Conservation (phyloP, 352 stramenopile species). For the Pythium guiyangense region DNA sequence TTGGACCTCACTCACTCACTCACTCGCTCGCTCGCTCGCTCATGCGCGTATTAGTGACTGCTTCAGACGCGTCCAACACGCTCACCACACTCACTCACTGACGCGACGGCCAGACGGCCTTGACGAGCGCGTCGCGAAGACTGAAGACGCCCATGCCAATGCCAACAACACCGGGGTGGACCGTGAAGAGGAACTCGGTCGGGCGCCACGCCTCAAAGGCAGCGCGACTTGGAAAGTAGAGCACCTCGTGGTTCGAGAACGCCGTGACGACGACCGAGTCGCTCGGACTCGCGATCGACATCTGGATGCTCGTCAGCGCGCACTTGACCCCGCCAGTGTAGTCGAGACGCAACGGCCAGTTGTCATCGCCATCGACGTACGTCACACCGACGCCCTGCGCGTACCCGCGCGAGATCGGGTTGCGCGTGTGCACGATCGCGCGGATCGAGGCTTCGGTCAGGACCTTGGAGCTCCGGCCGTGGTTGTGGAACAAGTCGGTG, state of each 20-base stretch:
- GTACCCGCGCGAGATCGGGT: constrained; percentile 26
- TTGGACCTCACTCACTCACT: neutral
- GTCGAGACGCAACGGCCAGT: constrained; percentile 28
- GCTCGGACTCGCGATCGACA: constrained; percentile 21
- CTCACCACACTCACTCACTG: no score
- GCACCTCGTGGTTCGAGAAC: constrained; percentile 35
- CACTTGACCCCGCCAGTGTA: constrained; percentile 49
- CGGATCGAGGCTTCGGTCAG: constrained; percentile 31
- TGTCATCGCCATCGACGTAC: constrained; percentile 15
- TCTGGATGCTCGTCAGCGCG: constrained; percentile 40
- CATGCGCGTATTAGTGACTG: no score
- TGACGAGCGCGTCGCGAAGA: neutral
- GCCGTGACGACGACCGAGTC: constrained; percentile 32
- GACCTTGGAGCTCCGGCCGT: constrained; percentile 34
- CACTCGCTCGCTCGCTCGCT: no score
- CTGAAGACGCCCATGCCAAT: neutral
- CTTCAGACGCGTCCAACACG: no score
- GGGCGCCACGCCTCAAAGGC: constrained; percentile 28
- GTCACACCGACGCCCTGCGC: constrained; percentile 37
- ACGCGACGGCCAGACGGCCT: neutral
- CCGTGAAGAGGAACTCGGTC: constrained; percentile 1
- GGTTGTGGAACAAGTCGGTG: constrained; percentile 41
- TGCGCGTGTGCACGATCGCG: constrained; percentile 34
- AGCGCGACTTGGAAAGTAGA: constrained; percentile 29
- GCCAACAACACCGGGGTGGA: neutral